phyloP scores from a whole-genome alignment of 2,329 filamentous ascomycete species.

The Phoma sp. region DNA sequence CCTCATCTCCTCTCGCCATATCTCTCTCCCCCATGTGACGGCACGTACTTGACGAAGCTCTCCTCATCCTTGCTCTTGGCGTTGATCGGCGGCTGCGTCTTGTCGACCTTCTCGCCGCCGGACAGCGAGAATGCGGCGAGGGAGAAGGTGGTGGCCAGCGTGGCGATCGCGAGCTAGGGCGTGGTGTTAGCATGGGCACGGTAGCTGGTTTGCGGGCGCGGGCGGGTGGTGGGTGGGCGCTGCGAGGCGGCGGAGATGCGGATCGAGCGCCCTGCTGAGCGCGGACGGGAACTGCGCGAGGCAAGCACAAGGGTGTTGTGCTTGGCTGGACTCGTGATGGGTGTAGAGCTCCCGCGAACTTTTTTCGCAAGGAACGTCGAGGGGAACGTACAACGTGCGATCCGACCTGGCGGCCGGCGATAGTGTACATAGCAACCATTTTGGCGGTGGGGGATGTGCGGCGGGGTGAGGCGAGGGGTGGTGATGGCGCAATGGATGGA shows the following conservation, averaged over 20 bases:
- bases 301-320: too few relatives aligned
- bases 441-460: conserved; percentile 35
- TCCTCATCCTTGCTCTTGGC: conserved; percentile 72
- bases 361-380: conserved; percentile 14
- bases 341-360: conserved; percentile 15
- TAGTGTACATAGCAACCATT: conserved; percentile 61
- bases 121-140: conserved; percentile 45
- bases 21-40: too few relatives aligned
- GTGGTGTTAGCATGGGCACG: not conserved
- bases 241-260: too few relatives aligned
- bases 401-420: conserved; percentile 60
- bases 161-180: conserved; percentile 65
- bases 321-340: not conserved
- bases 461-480: conserved; percentile 24
- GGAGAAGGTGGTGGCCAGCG: conserved; percentile 45
- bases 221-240: too few relatives aligned
- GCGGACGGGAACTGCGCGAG: too few relatives aligned
- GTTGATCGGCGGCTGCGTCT: conserved; percentile 62
- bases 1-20: not conserved
- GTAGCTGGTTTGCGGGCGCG: too few relatives aligned
- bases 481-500: conserved; percentile 43
- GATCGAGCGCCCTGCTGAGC: too few relatives aligned
- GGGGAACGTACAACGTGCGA: conserved; percentile 58
- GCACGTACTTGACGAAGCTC: conserved; percentile 70
- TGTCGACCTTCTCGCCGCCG: conserved; percentile 53